Evolutionary conservation across 176 grass and related monocot genomes (phyloP).

Genomic region (Hyparrhenia diplandra): DNA sequence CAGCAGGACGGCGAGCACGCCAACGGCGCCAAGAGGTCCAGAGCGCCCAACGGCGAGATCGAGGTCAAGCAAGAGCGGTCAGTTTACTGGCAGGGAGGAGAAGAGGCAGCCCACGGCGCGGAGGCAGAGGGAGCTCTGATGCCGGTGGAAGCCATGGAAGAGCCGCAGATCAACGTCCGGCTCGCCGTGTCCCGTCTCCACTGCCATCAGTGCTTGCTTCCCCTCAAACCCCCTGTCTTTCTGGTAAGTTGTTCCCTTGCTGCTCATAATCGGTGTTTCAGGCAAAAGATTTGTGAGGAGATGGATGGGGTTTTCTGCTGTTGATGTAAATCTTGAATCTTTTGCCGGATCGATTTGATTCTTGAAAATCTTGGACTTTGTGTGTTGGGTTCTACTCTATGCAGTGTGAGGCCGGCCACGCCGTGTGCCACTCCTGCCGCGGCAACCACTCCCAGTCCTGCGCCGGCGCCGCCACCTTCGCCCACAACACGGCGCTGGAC

Average conservation of each 20-base stretch:
- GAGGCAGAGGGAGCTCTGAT: too few relatives aligned
- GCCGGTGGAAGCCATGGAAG: background rate
- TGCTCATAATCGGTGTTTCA: background rate
- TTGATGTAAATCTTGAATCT: too few relatives aligned
- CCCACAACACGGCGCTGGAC: background rate
- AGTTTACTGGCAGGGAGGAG: background rate
- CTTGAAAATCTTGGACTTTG: too few relatives aligned
- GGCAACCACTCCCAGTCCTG: background rate
- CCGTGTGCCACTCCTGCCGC: background rate
- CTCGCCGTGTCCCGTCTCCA: background rate
- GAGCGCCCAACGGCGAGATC: too few relatives aligned
- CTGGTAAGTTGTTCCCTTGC: background rate
- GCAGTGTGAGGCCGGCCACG: conserved; percentile 17
- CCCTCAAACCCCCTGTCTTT: background rate
- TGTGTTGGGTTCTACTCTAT: too few relatives aligned
- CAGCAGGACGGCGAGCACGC: too few relatives aligned
- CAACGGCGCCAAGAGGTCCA: too few relatives aligned
- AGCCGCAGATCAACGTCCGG: background rate
- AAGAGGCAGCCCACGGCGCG: background rate
- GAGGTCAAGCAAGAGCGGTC: background rate
- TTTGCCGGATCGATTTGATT: too few relatives aligned
- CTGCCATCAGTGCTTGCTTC: background rate
- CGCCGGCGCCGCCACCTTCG: background rate
- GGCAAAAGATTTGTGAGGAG: background rate
- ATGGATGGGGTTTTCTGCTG: too few relatives aligned